Evolutionary conservation across 306 rosid genomes (phyloP), one percentile per base, ranked within the genome.

Genomic region (Cicer bijugum): DNA sequence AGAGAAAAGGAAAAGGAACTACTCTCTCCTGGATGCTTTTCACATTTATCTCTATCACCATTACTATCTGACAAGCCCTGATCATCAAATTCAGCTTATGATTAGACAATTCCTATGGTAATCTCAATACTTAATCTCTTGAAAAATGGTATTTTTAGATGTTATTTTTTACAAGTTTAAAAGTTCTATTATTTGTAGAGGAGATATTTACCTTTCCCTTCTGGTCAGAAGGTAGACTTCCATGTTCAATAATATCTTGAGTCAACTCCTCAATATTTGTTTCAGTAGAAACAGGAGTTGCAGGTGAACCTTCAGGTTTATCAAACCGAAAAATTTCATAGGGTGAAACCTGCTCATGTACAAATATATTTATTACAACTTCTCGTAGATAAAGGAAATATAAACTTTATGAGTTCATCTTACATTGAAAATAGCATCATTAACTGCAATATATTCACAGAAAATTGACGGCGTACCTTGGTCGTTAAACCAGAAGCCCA

Each of bases 401-500:
- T 17, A 67, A 52, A 14, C 28, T 20, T 67, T 65, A 53, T 7
- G 35, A 67, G 45, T 40, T 67, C 59, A 68, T 71, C 75, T 67
- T 17, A 23, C 50, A 53, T 62, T 48, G 64, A 47, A 17, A 67
- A 70, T 60, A 74, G 57, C 62, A 76, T 37, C 39, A 23, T 69
- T 71, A 73, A 60, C 63, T 72, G 66, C 46, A 53, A 75, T 46
- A 46, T 56, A 78, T 50, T 75, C 28, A 63, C 46, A 67, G 57
- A 51, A 60, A 5, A 8, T 38, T 52, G 57, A 62, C 45, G 51
- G n/a, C 58, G 75, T 89, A 90, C 99, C 97, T 81, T 85, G 80
- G 90, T 81, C 65, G 81, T 83, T 56, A 81, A 78, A 79, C 96
- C 97, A 64, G 78, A 82, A 63, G 96, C 97, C 99, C 99, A 95